Conservation (phyloP, 106 monocot species). For the Ottelia alismoides region DNA sequence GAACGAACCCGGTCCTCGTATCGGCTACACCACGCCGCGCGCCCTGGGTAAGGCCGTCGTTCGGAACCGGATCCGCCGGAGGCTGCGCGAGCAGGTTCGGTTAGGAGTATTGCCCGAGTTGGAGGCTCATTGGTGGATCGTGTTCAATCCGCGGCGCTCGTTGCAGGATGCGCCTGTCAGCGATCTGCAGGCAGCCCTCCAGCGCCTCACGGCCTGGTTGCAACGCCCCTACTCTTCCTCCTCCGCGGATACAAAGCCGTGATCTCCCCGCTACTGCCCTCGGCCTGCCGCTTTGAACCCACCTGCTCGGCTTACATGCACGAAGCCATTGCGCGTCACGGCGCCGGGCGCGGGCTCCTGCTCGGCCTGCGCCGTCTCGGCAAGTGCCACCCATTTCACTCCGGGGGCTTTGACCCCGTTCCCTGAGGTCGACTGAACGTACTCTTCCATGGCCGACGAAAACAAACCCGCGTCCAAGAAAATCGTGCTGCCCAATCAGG, state of each 20-base stretch:
- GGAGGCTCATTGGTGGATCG: background rate
- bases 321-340: background rate
- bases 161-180: background rate
- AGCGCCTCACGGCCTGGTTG: no score
- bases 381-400: background rate
- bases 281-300: background rate
- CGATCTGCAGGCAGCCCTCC: background rate
- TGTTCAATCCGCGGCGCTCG: background rate
- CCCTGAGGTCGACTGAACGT: no score
- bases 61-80: background rate
- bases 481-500: no score
- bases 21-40: background rate
- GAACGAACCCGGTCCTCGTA: background rate
- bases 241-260: background rate
- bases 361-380: background rate
- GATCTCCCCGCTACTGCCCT: no score
- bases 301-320: background rate
- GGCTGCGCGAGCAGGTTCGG: no score
- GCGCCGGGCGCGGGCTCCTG: background rate
- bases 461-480: no score
- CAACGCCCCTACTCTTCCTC: background rate
- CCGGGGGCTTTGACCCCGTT: background rate
- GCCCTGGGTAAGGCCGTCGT: no score
- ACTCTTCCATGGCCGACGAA: no score
- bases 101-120: background rate